phyloP scores from a whole-genome alignment of 257 asterid genomes.

The Buddleja alternifolia region DNA sequence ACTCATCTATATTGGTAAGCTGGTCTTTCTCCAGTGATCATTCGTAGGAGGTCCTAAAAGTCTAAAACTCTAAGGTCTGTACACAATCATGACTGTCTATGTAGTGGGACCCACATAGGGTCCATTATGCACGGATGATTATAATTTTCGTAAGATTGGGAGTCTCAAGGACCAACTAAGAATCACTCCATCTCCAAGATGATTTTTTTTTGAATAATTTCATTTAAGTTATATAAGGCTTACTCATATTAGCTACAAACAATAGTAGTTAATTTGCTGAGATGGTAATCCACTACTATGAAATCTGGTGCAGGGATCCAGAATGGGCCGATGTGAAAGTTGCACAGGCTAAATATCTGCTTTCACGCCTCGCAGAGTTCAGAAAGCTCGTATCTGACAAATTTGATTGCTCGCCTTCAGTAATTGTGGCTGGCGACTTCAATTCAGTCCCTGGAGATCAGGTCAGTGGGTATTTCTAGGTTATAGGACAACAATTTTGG shows the following conservation, averaged over 20 bases:
- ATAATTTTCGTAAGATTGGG: no score
- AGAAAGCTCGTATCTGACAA: slow-evolving; percentile 54
- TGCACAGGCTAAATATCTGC: slow-evolving; percentile 83
- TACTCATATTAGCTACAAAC: not conserved
- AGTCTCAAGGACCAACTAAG: no score
- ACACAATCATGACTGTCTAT: no score
- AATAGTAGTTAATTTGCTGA: not conserved
- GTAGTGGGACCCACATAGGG: no score
- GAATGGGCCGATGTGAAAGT: slow-evolving; percentile 87
- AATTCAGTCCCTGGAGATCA: slow-evolving; percentile 83
- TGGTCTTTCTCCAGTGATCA: not conserved
- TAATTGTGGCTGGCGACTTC: slow-evolving; percentile 84
- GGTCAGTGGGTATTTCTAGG: slow-evolving; percentile 42
- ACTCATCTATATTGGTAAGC: slow-evolving; percentile 89
- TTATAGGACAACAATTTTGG: slow-evolving; percentile 12
- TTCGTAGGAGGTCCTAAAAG: no score
- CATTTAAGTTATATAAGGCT: not conserved
- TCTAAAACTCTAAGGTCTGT: no score
- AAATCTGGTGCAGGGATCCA: slow-evolving; percentile 72
- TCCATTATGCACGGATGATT: no score
- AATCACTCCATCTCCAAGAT: slow-evolving; percentile 7
- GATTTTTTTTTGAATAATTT: not conserved
- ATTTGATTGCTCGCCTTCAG: slow-evolving; percentile 63
- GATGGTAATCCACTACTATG: slow-evolving; percentile 3
- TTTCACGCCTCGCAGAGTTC: slow-evolving; percentile 73